Evolutionary conservation across 2,329 filamentous ascomycete species (phyloP), one percentile per base, ranked within the genome.

Genomic region (Botryotinia calthae): DNA sequence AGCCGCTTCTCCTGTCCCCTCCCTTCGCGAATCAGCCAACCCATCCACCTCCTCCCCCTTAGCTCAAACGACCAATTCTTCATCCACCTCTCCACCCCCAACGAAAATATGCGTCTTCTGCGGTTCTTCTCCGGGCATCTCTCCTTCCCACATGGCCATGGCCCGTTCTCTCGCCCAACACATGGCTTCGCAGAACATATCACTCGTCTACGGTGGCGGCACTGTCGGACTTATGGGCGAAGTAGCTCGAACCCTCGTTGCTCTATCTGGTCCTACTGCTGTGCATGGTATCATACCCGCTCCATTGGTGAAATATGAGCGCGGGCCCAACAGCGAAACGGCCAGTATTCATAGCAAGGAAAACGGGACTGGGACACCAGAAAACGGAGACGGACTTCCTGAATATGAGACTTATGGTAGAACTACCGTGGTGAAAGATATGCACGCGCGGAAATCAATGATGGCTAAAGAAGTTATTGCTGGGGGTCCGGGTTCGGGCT

Each of bases 161-260:
- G 96, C 96, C 4, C 91, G 91, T 56, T 84, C 88, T 44, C 89
- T 98, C 22, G 95, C 91, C 71, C 85, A 85, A 48, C 86, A 87
- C 76, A 91, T 98, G 84, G 91, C 94, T 81, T 86, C 87, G 68
- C 87, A 92, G 80, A 90, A 93, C 81, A 94, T 97, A 79, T 87
- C 88, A 16, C 89, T 99, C 10, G 94, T 98, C 76, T 99, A 98
- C 82, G 96, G 96, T 77, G 96, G 96, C 77, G 96, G 96, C 79
- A 98, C 95, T 3, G 90, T 94, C 54, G 96, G 96, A 16, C 87
- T 99, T 63, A 99, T 99, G 96, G 96, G 96, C 80, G 94, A 98
- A 81, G 83, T 98, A 18, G 94, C 96, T 63, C 91, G 91, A 79
- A 95, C 93, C 0, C 90, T 99, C 42, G 94, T 97, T 77, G 87